Evolutionary conservation across 169 alveolate species (phyloP).

Genomic region (Plasmodium coatneyi): DNA sequence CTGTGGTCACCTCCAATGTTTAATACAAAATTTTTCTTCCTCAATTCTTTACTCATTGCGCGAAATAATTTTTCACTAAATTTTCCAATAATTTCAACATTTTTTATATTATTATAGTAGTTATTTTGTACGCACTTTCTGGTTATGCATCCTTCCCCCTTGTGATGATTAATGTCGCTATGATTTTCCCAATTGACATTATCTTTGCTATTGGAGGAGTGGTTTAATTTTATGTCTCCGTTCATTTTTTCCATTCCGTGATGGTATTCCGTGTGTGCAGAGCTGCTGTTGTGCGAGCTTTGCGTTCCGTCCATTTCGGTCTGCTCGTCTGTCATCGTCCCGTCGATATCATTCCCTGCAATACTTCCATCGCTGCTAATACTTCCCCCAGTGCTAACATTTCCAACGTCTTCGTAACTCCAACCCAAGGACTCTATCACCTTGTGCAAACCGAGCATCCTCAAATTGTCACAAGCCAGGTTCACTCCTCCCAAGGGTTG

Average conservation of each 20-base stretch:
- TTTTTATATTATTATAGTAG: slow-evolving; percentile 44
- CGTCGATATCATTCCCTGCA: too few relatives aligned
- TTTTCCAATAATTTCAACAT: slow-evolving; percentile 19
- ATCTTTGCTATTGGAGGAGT: too few relatives aligned
- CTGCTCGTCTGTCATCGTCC: too few relatives aligned
- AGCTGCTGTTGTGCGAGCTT: too few relatives aligned
- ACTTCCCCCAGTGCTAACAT: not conserved
- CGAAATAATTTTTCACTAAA: slow-evolving; percentile 29
- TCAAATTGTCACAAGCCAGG: slow-evolving; percentile 45
- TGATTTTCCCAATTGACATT: not conserved
- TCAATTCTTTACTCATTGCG: slow-evolving; percentile 42
- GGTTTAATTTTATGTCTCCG: too few relatives aligned
- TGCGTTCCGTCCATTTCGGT: too few relatives aligned
- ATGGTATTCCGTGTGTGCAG: too few relatives aligned
- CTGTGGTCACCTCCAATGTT: slow-evolving; percentile 85
- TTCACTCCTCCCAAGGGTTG: slow-evolving; percentile 53
- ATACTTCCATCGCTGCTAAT: not conserved
- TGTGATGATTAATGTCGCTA: not conserved
- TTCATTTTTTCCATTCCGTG: too few relatives aligned
- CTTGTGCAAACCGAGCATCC: slow-evolving; percentile 27
- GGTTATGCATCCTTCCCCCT: not conserved
- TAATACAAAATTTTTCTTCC: slow-evolving; percentile 70
- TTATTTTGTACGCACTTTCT: not conserved
- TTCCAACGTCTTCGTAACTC: slow-evolving; percentile 60
- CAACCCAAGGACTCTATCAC: slow-evolving; percentile 37